These are phyloP conservation scores for Fonsecaea erecta DNA, from an alignment of 2,329 filamentous ascomycete genomes.

Conservation along the genomic window DNA sequence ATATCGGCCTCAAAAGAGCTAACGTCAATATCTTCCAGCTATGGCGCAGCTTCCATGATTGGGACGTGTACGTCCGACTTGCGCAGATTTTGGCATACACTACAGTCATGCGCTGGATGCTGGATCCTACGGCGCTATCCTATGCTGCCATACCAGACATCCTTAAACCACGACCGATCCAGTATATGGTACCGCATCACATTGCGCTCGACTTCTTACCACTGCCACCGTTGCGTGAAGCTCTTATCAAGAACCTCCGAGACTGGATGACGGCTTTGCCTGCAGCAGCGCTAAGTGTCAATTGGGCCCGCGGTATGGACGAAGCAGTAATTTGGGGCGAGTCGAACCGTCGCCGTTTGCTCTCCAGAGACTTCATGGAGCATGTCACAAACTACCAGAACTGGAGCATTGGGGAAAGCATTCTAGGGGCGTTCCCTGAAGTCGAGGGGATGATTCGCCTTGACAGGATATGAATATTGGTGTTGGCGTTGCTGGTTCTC, in stretches of 20 bases:
- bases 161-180: conserved; percentile 12
- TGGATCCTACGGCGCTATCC: conserved; percentile 1
- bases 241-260: neutral
- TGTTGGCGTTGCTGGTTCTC: neutral
- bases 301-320: neutral
- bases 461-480: neutral
- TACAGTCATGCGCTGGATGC: conserved; percentile 20
- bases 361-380: neutral
- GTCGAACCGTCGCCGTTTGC: neutral
- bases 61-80: conserved; percentile 17
- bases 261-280: conserved; percentile 5
- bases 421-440: neutral
- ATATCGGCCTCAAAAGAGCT: neutral
- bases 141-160: conserved; percentile 18
- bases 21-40: neutral
- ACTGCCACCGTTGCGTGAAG: neutral
- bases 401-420: neutral
- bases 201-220: conserved; percentile 19
- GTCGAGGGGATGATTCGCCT: neutral
- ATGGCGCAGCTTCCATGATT: conserved; percentile 21
- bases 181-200: conserved; percentile 13
- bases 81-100: conserved; percentile 8
- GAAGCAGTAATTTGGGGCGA: neutral
- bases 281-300: neutral
- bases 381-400: conserved; percentile 2